Evolutionary conservation across 768 basidiomycete species (phyloP).

Genomic region (Tricholoma saponaceum): DNA sequence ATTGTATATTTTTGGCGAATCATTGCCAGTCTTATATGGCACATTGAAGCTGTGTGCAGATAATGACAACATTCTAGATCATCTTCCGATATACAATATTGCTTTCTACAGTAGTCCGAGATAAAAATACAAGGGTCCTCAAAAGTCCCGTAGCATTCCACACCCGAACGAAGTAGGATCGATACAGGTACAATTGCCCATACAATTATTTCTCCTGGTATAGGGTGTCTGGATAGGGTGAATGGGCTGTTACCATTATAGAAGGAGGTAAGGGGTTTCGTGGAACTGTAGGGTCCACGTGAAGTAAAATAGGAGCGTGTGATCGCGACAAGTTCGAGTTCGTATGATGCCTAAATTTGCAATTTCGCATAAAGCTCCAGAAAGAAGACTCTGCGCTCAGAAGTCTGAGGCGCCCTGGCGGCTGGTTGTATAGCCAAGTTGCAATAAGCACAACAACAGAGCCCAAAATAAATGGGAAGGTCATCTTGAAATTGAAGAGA

Average conservation of each 20-base stretch:
- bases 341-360: not conserved
- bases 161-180: not conserved
- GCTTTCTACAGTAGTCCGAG: not conserved
- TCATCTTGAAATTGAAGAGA: slow-evolving; percentile 87
- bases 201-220: not conserved
- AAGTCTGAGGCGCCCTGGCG: slow-evolving; percentile 24
- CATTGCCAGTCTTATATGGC: no score
- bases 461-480: slow-evolving; percentile 81
- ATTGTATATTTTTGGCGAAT: not conserved
- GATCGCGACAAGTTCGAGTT: not conserved
- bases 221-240: not conserved
- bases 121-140: not conserved
- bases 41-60: no score
- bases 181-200: not conserved
- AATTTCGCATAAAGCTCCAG: not conserved
- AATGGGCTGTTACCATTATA: not conserved
- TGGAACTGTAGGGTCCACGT: not conserved
- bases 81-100: not conserved
- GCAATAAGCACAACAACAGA: slow-evolving; percentile 79
- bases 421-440: slow-evolving; percentile 92
- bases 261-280: not conserved
- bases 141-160: not conserved
- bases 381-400: not conserved
- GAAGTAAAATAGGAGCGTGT: not conserved
- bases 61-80: not conserved